Conservation (phyloP, 305 asterid genomes). For the Solanum chacoense region DNA sequence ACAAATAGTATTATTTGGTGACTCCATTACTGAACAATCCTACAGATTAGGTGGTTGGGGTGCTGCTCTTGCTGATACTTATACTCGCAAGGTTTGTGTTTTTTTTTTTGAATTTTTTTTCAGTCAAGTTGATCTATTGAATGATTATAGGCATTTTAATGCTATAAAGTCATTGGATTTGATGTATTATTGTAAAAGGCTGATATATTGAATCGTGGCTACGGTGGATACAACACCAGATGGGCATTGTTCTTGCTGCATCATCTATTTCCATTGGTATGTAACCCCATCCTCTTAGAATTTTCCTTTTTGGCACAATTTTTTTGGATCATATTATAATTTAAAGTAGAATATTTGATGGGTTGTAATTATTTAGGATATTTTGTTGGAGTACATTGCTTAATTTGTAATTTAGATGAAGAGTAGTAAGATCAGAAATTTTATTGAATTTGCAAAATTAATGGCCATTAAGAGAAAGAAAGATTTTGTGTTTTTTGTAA, state of each 20-base stretch:
- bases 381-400: not conserved
- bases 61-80: constrained; percentile 63
- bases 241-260: constrained; percentile 89
- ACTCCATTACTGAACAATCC: constrained; percentile 73
- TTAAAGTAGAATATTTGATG: not conserved
- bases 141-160: not conserved
- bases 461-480: not conserved
- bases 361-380: not conserved
- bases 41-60: constrained; percentile 88
- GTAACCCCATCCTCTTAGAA: not conserved
- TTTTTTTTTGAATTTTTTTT: not conserved
- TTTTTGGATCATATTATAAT: not conserved
- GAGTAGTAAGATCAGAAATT: not conserved
- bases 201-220: constrained; percentile 77
- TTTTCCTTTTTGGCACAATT: not conserved
- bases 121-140: not conserved
- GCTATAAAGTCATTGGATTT: not conserved
- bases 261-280: constrained; percentile 72
- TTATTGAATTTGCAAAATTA: not conserved
- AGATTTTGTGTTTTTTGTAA: not conserved
- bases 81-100: constrained; percentile 53
- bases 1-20: constrained; percentile 70
- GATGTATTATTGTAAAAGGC: constrained; percentile 28
- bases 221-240: constrained; percentile 80
- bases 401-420: not conserved